Evolutionary conservation across 2,329 filamentous ascomycete genomes (phyloP), one percentile per base, ranked within the genome.

Genomic region (Lecanicillium sp.): DNA sequence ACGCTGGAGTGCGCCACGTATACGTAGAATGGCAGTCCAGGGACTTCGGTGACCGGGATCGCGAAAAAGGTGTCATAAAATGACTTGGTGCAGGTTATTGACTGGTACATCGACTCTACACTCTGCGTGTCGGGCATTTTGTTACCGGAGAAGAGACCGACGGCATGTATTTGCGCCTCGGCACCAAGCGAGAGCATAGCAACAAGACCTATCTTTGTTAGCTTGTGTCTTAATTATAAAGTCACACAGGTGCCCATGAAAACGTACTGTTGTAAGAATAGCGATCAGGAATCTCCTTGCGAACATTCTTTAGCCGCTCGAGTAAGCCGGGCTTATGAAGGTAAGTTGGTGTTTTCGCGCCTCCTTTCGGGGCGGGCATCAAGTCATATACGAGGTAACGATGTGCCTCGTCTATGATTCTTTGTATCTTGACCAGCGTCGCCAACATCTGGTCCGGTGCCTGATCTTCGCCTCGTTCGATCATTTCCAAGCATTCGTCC

Each of bases 401-500:
- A 29, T 59, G 54, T 4, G 57, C 57, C 37, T 62, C 60, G n/a
- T 69, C 64, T 28, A 54, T 47, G 9, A 69, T 49, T 10, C 62
- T 56, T 41, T 69, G 65, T 10, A 65, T 49, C 18, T 52, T 59
- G 17, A 62, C 40, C 10, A 62, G 47, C 1, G 55, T 37, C 3
- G 49, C 52, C 1, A 81, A 59, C 2, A 73, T 47, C 19, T 62
- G 58, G 49, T 82, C 77, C 2, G 64, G 63, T 0, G 65, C 57
- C 17, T 60, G 61, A 40, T 78, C 70, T 7, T 61, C 62, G 2
- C 63, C 56, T 13, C 64, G 56, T 4, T 61, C 57, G 0, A 82
- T 56, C 2, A 63, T 46, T 4, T 62, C 54, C 1, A 81, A 57
- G 27, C 68, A 74, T 27, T 79, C 74, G 20, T 79, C 74, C 61